Conservation (phyloP, 1,284 basidiomycete genomes). For the Apiotrichum gracile region DNA sequence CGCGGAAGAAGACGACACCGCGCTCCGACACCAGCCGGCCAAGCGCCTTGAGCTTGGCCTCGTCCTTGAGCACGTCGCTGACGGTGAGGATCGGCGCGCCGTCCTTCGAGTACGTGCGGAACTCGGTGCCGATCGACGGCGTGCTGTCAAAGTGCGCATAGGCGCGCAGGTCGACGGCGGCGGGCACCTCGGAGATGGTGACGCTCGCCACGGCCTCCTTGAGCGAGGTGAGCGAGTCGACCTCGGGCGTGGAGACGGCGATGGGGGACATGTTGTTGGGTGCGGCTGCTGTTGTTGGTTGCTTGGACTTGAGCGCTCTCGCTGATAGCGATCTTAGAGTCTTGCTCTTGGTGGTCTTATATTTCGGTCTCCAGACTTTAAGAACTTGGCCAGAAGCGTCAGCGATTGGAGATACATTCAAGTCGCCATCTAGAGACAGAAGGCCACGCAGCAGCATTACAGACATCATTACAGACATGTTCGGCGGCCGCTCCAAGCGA, state of each 20-base stretch:
- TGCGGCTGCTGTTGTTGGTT: not conserved
- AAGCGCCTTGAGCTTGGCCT: slow-evolving; percentile 23
- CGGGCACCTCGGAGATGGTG: not conserved
- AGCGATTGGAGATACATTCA: no score
- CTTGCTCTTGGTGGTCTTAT: not conserved
- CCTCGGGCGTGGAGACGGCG: not conserved
- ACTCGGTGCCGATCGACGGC: slow-evolving; percentile 41
- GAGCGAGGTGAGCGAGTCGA: not conserved
- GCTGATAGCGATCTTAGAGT: not conserved
- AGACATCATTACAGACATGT: no score
- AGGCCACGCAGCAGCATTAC: no score
- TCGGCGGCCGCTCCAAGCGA: no score
- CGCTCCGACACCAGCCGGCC: slow-evolving; percentile 54
- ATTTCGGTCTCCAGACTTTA: no score
- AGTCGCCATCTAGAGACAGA: no score
- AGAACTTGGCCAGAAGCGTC: no score
- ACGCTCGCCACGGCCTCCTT: not conserved
- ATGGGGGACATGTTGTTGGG: not conserved
- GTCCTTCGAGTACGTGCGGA: slow-evolving; percentile 18
- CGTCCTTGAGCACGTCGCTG: slow-evolving; percentile 21
- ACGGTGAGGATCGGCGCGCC: slow-evolving; percentile 22
- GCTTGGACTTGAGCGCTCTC: not conserved
- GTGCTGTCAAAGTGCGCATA: slow-evolving; percentile 29
- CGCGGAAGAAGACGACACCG: slow-evolving; percentile 63
- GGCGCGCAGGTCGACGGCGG: slow-evolving; percentile 1